Evolutionary conservation across 1,284 basidiomycete genomes (phyloP).

Genomic region (Porogramme epimiltina): DNA sequence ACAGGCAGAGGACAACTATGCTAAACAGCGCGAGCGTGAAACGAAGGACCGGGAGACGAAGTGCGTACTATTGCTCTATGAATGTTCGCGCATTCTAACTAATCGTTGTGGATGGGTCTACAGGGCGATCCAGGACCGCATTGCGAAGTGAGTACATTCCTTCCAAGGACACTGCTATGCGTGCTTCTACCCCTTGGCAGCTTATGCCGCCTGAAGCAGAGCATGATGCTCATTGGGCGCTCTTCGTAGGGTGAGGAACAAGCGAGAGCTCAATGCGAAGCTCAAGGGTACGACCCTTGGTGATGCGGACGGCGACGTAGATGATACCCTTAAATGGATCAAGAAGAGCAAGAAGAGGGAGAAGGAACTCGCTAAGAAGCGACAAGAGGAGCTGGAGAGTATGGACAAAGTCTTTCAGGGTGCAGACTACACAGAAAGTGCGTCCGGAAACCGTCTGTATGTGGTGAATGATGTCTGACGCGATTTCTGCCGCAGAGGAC

Average conservation of each 20-base stretch:
- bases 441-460: slow-evolving; percentile 32
- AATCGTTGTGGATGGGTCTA: slow-evolving; percentile 22
- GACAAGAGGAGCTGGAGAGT: slow-evolving; percentile 77
- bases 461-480: neutral
- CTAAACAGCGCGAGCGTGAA: slow-evolving; percentile 69
- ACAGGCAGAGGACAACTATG: slow-evolving; percentile 85
- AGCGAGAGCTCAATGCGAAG: slow-evolving; percentile 86
- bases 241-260: slow-evolving; percentile 81
- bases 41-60: slow-evolving; percentile 75
- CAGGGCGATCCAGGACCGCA: slow-evolving; percentile 77
- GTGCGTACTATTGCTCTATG: slow-evolving; percentile 42
- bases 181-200: slow-evolving; percentile 53
- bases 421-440: slow-evolving; percentile 80
- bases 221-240: slow-evolving; percentile 47
- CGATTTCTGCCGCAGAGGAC: slow-evolving; percentile 60
- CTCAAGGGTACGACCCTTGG: slow-evolving; percentile 91
- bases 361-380: slow-evolving; percentile 78
- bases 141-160: slow-evolving; percentile 81
- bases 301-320: slow-evolving; percentile 73
- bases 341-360: slow-evolving; percentile 87
- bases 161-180: slow-evolving; percentile 17
- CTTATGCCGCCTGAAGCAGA: slow-evolving; percentile 24
- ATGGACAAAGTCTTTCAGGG: slow-evolving; percentile 77
- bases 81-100: slow-evolving; percentile 9
- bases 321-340: slow-evolving; percentile 85